Percentiles rank a stretch among this genome's conserved stretches.
These are phyloP conservation scores for Aplosporella prunicola DNA, from an alignment of 2,329 filamentous ascomycete genomes.

Conservation along the genomic window DNA sequence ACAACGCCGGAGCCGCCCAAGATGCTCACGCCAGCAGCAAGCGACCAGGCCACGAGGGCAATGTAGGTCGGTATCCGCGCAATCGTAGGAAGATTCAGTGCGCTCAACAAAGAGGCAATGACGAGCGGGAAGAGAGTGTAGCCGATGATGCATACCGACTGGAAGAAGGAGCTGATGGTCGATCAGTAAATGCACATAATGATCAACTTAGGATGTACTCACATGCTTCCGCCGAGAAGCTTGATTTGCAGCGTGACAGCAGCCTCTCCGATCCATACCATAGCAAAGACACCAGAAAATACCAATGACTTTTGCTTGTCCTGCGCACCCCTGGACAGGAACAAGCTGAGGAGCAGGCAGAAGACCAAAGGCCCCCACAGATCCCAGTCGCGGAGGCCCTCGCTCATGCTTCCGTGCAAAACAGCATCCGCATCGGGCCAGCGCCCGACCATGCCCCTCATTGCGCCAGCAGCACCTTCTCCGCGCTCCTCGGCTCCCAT, in stretches of 20 bases:
- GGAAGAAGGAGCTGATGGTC: slow-evolving; percentile 77
- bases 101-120: slow-evolving; percentile 82
- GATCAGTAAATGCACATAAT: slow-evolving; percentile 1
- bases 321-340: slow-evolving; percentile 74
- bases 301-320: slow-evolving; percentile 76
- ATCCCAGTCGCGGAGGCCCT: slow-evolving; percentile 92
- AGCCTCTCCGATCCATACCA: slow-evolving; percentile 94
- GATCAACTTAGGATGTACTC: slow-evolving; percentile 38
- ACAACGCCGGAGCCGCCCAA: slow-evolving; percentile 91
- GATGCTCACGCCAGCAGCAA: slow-evolving; percentile 93
- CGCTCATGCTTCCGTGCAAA: slow-evolving; percentile 66
- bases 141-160: slow-evolving; percentile 94
- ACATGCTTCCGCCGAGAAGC: slow-evolving; percentile 94
- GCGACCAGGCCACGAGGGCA: slow-evolving; percentile 79
- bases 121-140: slow-evolving; percentile 97
- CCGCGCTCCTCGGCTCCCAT: slow-evolving; percentile 49
- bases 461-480: slow-evolving; percentile 36
- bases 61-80: slow-evolving; percentile 84
- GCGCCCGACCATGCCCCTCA: slow-evolving; percentile 49
- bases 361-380: slow-evolving; percentile 94
- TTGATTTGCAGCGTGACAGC: slow-evolving; percentile 98
- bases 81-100: slow-evolving; percentile 68
- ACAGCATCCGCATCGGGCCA: slow-evolving; percentile 61
- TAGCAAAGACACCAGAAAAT: slow-evolving; percentile 92
- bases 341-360: slow-evolving; percentile 76